A percentile compares a stretch with the other conserved stretches of the same genome.
These are phyloP conservation scores for Pelagophyceae sp. DNA, from an alignment of 352 stramenopile genomes.

Conservation along the genomic window DNA sequence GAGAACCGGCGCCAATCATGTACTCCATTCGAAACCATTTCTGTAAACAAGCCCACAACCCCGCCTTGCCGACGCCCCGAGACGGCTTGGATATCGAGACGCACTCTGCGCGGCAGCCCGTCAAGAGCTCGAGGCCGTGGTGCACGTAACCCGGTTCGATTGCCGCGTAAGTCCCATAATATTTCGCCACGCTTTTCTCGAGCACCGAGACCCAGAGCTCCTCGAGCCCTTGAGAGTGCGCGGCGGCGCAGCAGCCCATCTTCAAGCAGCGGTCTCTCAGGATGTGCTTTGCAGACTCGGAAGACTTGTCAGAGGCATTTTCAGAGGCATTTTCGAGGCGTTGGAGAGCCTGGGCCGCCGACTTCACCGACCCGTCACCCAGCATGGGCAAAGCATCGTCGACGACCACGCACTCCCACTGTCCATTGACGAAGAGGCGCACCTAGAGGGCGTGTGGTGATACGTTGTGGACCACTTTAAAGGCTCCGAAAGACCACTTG, in stretches of 20 bases:
- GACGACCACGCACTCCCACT: conserved; percentile 55
- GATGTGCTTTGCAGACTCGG: too few species aligned
- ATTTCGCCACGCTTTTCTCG: conserved; percentile 80
- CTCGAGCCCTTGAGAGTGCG: too few species aligned
- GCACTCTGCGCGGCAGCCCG: conserved; percentile 70
- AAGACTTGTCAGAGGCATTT: too few species aligned
- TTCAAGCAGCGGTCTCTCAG: too few species aligned
- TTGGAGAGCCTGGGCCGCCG: not conserved
- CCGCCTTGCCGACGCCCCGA: conserved; percentile 66
- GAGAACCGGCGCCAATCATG: conserved; percentile 65
- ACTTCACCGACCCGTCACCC: not conserved
- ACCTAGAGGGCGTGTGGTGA: too few species aligned
- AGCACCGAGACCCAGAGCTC: conserved; percentile 80
- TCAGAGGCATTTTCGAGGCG: too few species aligned
- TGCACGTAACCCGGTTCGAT: conserved; percentile 74
- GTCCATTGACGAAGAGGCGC: conserved; percentile 75
- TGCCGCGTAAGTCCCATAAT: conserved; percentile 69
- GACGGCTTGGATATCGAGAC: conserved; percentile 67
- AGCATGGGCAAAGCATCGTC: conserved; percentile 1
- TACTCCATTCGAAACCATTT: conserved; percentile 70
- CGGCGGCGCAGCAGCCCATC: too few species aligned
- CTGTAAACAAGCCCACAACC: conserved; percentile 73
- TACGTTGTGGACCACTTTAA: too few species aligned
- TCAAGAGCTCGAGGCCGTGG: conserved; percentile 71
- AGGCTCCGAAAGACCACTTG: too few species aligned